Percentiles rank a stretch among this genome's conserved stretches.
phyloP scores from a whole-genome alignment of 116 monocot species.

The Papilionanthe hybrid region DNA sequence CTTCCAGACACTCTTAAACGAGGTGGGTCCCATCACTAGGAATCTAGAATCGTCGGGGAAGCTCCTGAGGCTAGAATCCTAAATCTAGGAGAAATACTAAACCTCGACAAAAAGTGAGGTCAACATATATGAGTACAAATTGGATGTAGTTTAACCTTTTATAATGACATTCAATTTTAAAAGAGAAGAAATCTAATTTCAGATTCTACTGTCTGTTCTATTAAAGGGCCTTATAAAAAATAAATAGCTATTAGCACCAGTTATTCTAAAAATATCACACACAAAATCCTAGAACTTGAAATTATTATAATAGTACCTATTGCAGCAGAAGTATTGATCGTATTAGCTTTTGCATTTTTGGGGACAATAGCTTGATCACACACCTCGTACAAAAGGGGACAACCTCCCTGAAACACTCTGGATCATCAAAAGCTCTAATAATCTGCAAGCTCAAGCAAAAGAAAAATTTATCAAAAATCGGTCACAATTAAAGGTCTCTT shows the following conservation, averaged over 20 bases:
- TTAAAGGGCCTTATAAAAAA: not conserved
- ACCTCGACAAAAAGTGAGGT: too few species aligned
- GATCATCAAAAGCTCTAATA: slow-evolving; percentile 58
- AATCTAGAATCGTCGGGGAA: too few species aligned
- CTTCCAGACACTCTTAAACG: too few species aligned
- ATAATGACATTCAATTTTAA: not conserved
- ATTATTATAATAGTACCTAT: slow-evolving; percentile 32
- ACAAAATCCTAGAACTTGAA: not conserved
- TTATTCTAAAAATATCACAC: not conserved
- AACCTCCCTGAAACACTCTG: slow-evolving; percentile 50
- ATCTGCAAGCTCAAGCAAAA: slow-evolving; percentile 48
- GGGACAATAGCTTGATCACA: slow-evolving; percentile 37
- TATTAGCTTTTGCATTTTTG: slow-evolving; percentile 20
- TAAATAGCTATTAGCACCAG: not conserved
- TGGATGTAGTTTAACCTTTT: too few species aligned
- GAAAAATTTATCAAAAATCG: not conserved
- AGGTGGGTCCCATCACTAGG: too few species aligned
- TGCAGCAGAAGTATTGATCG: slow-evolving; percentile 7
- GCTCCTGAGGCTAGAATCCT: too few species aligned
- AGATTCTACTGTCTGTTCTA: not conserved
- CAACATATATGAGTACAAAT: too few species aligned
- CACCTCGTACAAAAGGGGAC: slow-evolving; percentile 70
- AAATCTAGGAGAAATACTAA: too few species aligned
- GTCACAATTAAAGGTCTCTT: not conserved
- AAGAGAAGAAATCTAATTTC: not conserved